Evolutionary conservation across 179 eudicot genomes (phyloP), one percentile per base, ranked within the genome.

Genomic region (Dionaea muscipula): DNA sequence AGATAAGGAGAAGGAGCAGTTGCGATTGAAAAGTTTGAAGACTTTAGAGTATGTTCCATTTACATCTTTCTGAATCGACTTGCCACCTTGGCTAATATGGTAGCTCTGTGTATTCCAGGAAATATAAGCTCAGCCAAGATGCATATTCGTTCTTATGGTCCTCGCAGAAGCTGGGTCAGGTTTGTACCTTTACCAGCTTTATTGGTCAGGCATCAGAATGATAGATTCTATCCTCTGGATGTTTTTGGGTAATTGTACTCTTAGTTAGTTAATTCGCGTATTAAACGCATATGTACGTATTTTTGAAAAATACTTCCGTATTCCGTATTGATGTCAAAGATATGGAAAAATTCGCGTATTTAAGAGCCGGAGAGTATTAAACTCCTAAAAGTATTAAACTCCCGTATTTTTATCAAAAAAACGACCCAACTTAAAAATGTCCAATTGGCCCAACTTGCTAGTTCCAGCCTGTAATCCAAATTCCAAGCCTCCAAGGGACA

Each of bases 141-240:
- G 84, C 67, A 19, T 76, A 84, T 73, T 71, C 83, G 13, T 72
- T 84, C 66, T 51, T 84, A 74, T 64, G 53, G 66, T 82, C 89
- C 23, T 84, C 93, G 17, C 62, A 78, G 62, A 87, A 74, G 49
- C 71, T 93, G 59, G 94, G 99, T 41, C 96, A 93, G 93, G 99
- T 85, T 54, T 47, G 75, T 56, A 37, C 55, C 23, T 16, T 24
- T 57, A 28, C 35, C 3, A 28, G 5, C 3, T 3, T 28, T 28
- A 8, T 28, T 28, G 35, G 8, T 28, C 35, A 28, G 8, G 5
- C 5, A 28, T n/a, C 28, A 51, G 8, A 49, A 10, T n/a, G n/a
- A n/a, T n/a, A n/a, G n/a, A n/a, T n/a, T n/a, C n/a, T n/a, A n/a
- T n/a, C n/a, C n/a, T n/a, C n/a, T n/a, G n/a, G 19, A n/a, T n/a